phyloP scores from a whole-genome alignment of 768 basidiomycete species.

The Amanita rubescens region DNA sequence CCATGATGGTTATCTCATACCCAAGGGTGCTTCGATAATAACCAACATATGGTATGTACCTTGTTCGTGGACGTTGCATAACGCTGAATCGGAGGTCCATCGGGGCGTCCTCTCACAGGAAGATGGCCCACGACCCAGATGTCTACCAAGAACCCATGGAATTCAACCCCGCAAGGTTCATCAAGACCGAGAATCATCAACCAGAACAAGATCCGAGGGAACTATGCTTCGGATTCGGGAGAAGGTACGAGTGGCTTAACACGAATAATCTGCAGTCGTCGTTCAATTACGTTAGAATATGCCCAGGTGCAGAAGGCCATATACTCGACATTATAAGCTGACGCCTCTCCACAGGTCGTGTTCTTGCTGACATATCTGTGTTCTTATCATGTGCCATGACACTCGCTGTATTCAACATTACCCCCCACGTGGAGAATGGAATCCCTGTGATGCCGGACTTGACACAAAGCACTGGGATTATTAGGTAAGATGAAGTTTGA shows the following conservation, averaged over 20 bases:
- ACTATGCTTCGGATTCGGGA: constrained; percentile 47
- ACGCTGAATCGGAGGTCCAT: not conserved
- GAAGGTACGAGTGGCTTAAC: constrained; percentile 25
- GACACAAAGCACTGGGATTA: constrained; percentile 37
- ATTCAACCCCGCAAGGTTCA: constrained; percentile 43
- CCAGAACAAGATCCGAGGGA: constrained; percentile 36
- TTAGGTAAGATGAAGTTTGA: constrained; percentile 26
- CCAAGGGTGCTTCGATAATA: constrained; percentile 30
- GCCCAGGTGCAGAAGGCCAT: constrained; percentile 21
- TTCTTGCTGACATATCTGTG: constrained; percentile 35
- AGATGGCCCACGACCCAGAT: constrained; percentile 35
- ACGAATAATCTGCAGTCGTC: not conserved
- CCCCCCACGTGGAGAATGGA: constrained; percentile 19
- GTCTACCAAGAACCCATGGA: constrained; percentile 36
- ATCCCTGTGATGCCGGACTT: constrained; percentile 26
- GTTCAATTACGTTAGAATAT: constrained; percentile 21
- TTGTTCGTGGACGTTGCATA: no score
- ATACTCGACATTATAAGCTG: not conserved
- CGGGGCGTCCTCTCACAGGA: constrained; percentile 16
- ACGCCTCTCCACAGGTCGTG: not conserved
- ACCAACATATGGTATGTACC: constrained; percentile 25
- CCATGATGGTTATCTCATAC: constrained; percentile 36
- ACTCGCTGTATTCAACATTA: constrained; percentile 33
- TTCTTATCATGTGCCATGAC: constrained; percentile 34
- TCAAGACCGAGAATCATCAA: constrained; percentile 28